A percentile compares a stretch with the other conserved stretches of the same genome.
Evolutionary conservation across 306 rosid genomes (phyloP).

Genomic region (Fragaria nilgerrensis): DNA sequence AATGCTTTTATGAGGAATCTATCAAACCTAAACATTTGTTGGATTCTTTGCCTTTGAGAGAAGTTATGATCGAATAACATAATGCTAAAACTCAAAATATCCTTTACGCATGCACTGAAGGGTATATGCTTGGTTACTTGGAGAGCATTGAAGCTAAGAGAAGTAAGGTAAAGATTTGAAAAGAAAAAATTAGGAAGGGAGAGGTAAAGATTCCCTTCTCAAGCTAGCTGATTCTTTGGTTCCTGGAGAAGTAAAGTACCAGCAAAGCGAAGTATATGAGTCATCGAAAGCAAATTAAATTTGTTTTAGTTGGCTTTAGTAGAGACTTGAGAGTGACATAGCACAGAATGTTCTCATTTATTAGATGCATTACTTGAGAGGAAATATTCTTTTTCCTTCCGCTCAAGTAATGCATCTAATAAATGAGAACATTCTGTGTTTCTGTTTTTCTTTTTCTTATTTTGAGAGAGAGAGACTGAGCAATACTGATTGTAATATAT

Average conservation of each 20-base stretch:
- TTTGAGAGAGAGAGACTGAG: neutral
- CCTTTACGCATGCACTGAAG: neutral
- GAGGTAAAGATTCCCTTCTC: neutral
- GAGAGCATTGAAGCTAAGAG: neutral
- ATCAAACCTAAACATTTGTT: neutral
- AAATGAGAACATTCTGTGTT: too few relatives aligned
- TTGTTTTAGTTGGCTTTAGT: neutral
- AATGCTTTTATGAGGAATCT: neutral
- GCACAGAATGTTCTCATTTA: neutral
- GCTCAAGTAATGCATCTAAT: too few relatives aligned
- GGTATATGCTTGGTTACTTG: neutral
- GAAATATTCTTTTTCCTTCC: too few relatives aligned
- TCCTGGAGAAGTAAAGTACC: neutral
- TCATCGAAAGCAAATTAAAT: neutral
- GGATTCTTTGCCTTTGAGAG: neutral
- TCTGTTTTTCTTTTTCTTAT: neutral
- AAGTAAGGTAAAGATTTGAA: neutral
- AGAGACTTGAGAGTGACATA: neutral
- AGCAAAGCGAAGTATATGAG: neutral
- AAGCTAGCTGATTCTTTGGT: neutral
- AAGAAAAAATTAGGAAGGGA: neutral
- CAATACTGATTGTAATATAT: neutral
- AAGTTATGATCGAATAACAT: neutral
- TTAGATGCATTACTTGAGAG: neutral
- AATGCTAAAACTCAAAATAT: neutral